These are phyloP conservation scores for Nicotiana noctiflora DNA, from an alignment of 257 asterid species.

Conservation along the genomic window DNA sequence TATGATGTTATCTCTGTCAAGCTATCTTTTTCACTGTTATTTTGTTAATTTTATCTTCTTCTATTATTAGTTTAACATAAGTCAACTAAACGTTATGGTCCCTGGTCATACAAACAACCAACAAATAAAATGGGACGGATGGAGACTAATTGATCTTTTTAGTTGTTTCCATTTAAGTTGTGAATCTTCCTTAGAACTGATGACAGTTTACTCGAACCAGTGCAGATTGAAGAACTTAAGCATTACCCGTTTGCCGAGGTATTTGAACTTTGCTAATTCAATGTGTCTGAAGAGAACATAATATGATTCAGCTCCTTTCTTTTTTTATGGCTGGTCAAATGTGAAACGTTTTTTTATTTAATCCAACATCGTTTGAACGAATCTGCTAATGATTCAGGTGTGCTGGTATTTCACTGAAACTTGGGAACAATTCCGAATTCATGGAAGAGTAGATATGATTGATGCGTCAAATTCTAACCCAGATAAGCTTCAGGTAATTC, in stretches of 20 bases:
- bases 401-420: constrained; percentile 92
- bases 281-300: not conserved
- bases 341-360: too few species aligned
- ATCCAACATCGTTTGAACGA: not conserved
- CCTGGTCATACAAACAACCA: not conserved
- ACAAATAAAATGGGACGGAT: not conserved
- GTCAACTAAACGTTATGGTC: not conserved
- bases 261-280: not conserved
- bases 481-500: constrained; percentile 54
- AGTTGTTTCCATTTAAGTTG: not conserved
- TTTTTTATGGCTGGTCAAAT: not conserved
- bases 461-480: constrained; percentile 59
- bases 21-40: not conserved
- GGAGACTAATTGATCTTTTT: not conserved
- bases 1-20: not conserved
- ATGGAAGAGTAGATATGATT: constrained; percentile 61
- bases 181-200: not conserved
- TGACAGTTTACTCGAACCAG: not conserved
- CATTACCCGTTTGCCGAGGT: constrained; percentile 87
- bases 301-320: not conserved
- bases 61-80: too few species aligned
- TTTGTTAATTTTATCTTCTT: not conserved
- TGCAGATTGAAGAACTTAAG: constrained; percentile 81
- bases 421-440: constrained; percentile 92
- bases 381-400: constrained; percentile 35